Evolutionary conservation across 768 basidiomycete species (phyloP), one percentile per base, ranked within the genome.

Genomic region (Lactifluus subvellereus): DNA sequence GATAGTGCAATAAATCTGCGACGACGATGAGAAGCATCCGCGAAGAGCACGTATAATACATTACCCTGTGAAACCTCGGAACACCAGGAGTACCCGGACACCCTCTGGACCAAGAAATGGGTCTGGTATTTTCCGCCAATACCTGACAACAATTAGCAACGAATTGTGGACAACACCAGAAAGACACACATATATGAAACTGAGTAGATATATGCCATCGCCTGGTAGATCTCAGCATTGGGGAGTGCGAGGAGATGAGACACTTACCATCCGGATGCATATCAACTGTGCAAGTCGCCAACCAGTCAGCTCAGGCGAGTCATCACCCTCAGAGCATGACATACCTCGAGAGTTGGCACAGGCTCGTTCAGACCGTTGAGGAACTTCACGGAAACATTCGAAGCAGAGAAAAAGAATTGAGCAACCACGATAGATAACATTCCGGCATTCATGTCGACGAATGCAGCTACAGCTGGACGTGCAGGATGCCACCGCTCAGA

Each of bases 71-170:
- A 87, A 73, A 0, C 89, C 89, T 65, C 90, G 77, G 13, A 78
- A 71, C 1, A 79, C 72, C 4, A 91, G 75, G 8, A 89, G 72
- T 5, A 75, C 60, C 40, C 89, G 78, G 4, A 92, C 82, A 2
- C 79, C 87, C 50, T 84, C 84, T 0, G 90, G 91, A 1, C 89
- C 91, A 0, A 86, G 68, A 33, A 85, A 71, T 0, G 88, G 88
- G 69, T 92, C 76, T 4, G 77, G 78, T 7, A 84, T 75, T 32
- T 74, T 75, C 54, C 69, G 74, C 20, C 72, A 74, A 65, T 66
- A 71, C 79, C 75, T 78, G 4, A 37, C 40, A 27, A n/a, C n/a
- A 45, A 45, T 45, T 20, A 6, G 33, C 1, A 54, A 27, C 13
- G 20, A 45, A 47, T 56, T 9, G 59, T 33, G 37, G 22, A 57